Evolutionary conservation across 139 green algal genomes (phyloP), one percentile per base, ranked within the genome.

Genomic region (Volvox reticuliferus): DNA sequence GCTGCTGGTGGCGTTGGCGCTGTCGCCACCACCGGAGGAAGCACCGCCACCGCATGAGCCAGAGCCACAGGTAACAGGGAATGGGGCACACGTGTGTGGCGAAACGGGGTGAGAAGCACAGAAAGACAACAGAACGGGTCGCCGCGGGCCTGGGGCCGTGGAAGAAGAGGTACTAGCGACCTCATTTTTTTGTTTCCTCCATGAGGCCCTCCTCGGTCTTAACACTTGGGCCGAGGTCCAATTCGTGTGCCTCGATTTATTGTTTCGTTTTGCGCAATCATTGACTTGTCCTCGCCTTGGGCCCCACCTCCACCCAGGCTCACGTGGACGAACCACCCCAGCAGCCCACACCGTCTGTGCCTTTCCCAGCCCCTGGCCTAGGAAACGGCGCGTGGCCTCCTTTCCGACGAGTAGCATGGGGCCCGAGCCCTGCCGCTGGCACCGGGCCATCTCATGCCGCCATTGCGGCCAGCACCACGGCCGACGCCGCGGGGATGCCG

Each of bases 1-100:
- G 73, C 92, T 94, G 78, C 32, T 94, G 78, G 68, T 14, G 55
- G 92, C 77, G 0, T 62, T 94, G 68, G 28, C 36, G 12, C 68
- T 88, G 79, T 33, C 65, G 89, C 80, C 68, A 44, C 89, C 68
- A 80, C 79, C 79, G 13, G 21, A 14, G 24, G 21, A n/a, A 79
- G 32, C 71, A 79, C 62, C 35, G 78, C 76, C 63, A 35, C 28
- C 35, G 36, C 22, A 21, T 2, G 86, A 90, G 44, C 22, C 55
- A 28, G 21, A 73, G 5, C 69, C 37, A 24, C 50, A 62, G 44
- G 36, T 32, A 62, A 32, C 32, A 21, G 44, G 44, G 9, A 55
- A 14, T 9, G 44, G 9, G 5, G 44, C 44, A 9, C 9, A 5
- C 9, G 44, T 9, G 44, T 55, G 44, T 55, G 44, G 44, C 9